Evolutionary conservation across 805 yeast genomes (phyloP).

Genomic region (Metschnikowia cerradonensis): DNA sequence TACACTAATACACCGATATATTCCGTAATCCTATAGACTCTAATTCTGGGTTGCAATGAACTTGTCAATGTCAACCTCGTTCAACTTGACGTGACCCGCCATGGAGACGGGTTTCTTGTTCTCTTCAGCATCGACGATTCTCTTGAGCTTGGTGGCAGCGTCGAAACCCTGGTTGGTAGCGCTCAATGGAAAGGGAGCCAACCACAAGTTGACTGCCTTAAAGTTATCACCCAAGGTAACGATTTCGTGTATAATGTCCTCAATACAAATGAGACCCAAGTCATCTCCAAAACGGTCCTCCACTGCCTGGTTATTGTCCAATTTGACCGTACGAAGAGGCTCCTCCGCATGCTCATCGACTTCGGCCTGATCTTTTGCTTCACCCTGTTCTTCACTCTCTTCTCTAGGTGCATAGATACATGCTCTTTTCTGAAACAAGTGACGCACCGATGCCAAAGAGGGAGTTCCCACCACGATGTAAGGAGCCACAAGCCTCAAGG

Average conservation of each 20-base stretch:
- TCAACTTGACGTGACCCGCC: conserved; percentile 60
- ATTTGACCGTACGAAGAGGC: conserved; percentile 32
- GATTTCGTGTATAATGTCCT: conserved; percentile 74
- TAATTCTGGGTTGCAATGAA: conserved; percentile 63
- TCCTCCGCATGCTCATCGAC: conserved; percentile 27
- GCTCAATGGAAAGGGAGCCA: conserved; percentile 66
- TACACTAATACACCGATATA: too few species aligned
- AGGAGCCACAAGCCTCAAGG: conserved; percentile 66
- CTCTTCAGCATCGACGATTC: conserved; percentile 52
- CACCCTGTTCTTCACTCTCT: background rate
- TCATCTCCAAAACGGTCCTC: conserved; percentile 62
- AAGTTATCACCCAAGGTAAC: conserved; percentile 60
- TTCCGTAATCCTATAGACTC: background rate
- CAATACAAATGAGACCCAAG: conserved; percentile 70
- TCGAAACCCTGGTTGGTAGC: conserved; percentile 73
- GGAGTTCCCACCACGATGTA: conserved; percentile 73
- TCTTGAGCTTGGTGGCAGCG: conserved; percentile 65
- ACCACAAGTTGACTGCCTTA: conserved; percentile 55
- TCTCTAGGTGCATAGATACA: conserved; percentile 30
- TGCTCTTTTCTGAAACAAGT: conserved; percentile 74
- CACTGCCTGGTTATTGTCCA: conserved; percentile 71
- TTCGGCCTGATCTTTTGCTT: conserved; percentile 9
- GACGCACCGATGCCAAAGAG: conserved; percentile 66
- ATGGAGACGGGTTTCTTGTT: conserved; percentile 49
- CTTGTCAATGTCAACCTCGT: conserved; percentile 70